Base-by-base conservation (phyloP, 192 early-diverging fungal species). In the Chytriomyces hyalinus region DNA sequence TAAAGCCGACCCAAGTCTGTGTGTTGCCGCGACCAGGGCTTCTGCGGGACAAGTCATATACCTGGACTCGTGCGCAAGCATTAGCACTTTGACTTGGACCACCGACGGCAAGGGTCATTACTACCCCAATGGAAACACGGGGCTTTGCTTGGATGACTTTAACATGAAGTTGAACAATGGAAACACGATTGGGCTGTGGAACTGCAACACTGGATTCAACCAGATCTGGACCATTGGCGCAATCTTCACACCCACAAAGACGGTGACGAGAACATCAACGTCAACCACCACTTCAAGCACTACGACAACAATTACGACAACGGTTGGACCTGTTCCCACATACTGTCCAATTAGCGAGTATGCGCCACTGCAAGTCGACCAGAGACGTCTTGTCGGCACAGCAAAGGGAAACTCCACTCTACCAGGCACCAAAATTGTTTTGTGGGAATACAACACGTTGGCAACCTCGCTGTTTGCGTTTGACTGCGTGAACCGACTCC, bases 171-270 rank as follows among this genome's bases (percentile, higher is more conserved):
- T 22, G 11, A 4, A 60, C 68, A 20, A 61, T 13, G n/a, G 24
- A 15, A 70, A 61, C 68, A 3, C 66, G 15, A 48, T 67, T 47
- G 66, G 66, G 45, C 26, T 67, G 66, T 67, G 66, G 66, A 47
- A 17, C 28, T 67, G 66, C 45, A 11, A 67, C 47, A 46, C 13
- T 8, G 63, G 63, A 22, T 65, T 13, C 17, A 65, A 65, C 63
- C 63, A 65, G 63, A 65, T 28, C 24, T 65, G 63, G 63, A 15
- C 36, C 11, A 13, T 65, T 26, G 2, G 11, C 11, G 4, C 63
- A 13, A 22, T 11, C 11, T 20, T 6, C 3, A 28, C 63, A 22
- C 13, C 63, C 63, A 65, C 17, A 13, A 65, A 3, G 20, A 65
- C 17, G 1, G 24, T 26, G 1, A 5, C 63, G 13, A 65, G 3